Percentiles rank a stretch among this genome's conserved stretches.
Conservation (phyloP, 306 rosid species). For the Trifolium pratense region DNA sequence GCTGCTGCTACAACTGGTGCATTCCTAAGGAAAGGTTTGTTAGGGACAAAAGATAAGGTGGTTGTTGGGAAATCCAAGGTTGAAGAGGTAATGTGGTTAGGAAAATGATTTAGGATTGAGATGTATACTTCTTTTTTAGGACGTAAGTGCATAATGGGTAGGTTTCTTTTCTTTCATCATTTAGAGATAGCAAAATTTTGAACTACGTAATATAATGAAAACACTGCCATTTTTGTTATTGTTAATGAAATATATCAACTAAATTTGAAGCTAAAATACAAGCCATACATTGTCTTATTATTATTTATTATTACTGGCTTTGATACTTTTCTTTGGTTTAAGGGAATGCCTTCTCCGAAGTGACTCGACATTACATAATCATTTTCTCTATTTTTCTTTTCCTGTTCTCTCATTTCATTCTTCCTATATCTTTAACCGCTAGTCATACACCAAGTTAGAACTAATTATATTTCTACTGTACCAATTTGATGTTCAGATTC, state of each 20-base stretch:
- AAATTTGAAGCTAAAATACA: background rate
- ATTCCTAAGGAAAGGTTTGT: conserved; percentile 72
- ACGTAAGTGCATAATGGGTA: conserved; percentile 20
- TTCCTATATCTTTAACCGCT: conserved; percentile 15
- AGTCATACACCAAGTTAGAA: conserved; percentile 3
- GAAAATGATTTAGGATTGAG: conserved; percentile 26
- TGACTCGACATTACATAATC: background rate
- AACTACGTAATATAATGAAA: background rate
- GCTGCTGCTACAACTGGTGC: conserved; percentile 91
- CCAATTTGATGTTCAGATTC: conserved; percentile 20
- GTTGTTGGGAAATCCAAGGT: conserved; percentile 84
- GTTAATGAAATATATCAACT: background rate
- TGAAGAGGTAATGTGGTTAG: conserved; percentile 74
- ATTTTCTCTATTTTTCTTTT: background rate
- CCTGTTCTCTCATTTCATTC: conserved; percentile 7
- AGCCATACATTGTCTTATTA: background rate
- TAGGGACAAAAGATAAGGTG: conserved; percentile 90
- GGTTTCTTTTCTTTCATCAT: conserved; percentile 8
- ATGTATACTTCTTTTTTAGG: background rate
- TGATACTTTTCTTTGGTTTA: no score
- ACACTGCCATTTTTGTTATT: conserved; percentile 7
- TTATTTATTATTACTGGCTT: background rate
- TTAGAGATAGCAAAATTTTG: conserved; percentile 24
- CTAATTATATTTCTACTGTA: conserved; percentile 19
- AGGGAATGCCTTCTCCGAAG: no score